Evolutionary conservation across 345 rosid genomes (phyloP).

Genomic region (Pistacia atlantica): DNA sequence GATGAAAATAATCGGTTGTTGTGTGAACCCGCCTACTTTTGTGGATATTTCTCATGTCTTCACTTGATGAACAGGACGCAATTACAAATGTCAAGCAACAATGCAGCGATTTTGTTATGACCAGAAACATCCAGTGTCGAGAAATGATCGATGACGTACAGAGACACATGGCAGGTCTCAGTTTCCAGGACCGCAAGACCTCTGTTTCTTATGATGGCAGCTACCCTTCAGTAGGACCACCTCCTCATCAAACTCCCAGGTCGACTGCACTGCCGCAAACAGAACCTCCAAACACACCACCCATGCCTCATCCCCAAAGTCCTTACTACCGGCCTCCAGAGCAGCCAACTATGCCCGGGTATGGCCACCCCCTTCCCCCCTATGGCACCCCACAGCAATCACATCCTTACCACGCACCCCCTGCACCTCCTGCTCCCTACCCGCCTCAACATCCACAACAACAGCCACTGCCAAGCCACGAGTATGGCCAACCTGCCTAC

Average conservation of each 20-base stretch:
- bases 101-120: slow-evolving; percentile 96
- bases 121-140: slow-evolving; percentile 92
- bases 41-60: slow-evolving; percentile 10
- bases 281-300: slow-evolving; percentile 50
- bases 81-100: slow-evolving; percentile 95
- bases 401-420: slow-evolving; percentile 57
- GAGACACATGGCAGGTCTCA: slow-evolving; percentile 83
- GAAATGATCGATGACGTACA: slow-evolving; percentile 99
- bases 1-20: background rate
- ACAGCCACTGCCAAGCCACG: slow-evolving; percentile 63
- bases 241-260: slow-evolving; percentile 52
- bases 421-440: slow-evolving; percentile 49
- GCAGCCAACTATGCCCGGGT: slow-evolving; percentile 61
- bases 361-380: slow-evolving; percentile 51
- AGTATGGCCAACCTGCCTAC: slow-evolving; percentile 80
- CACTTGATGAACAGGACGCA: slow-evolving; percentile 66
- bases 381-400: slow-evolving; percentile 57
- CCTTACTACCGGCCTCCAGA: slow-evolving; percentile 73
- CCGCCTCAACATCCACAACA: slow-evolving; percentile 61
- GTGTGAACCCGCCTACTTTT: background rate
- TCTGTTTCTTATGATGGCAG: slow-evolving; percentile 46
- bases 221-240: slow-evolving; percentile 71
- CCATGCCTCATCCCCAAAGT: slow-evolving; percentile 51
- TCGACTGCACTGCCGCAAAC: slow-evolving; percentile 40
- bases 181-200: slow-evolving; percentile 80